These are phyloP conservation scores for Myxozyma sirexii DNA, from an alignment of 805 yeast species.

Conservation along the genomic window DNA sequence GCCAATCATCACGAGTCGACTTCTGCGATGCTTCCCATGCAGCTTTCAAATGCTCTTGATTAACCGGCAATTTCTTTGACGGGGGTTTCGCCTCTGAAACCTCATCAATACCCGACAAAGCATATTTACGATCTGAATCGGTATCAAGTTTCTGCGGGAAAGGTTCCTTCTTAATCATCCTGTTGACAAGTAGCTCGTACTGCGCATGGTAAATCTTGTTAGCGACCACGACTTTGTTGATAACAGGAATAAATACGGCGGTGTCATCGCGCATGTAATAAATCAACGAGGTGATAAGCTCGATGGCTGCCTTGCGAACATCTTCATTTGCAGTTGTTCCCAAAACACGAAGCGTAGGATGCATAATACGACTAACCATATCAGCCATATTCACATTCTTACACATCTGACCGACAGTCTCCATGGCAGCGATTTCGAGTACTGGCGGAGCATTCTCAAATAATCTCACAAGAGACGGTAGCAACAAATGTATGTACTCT, in stretches of 20 bases:
- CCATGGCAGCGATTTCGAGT: constrained; percentile 73
- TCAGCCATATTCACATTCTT: constrained; percentile 73
- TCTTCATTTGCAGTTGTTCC: constrained; percentile 54
- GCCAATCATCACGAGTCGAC: constrained; percentile 94
- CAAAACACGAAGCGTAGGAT: constrained; percentile 76
- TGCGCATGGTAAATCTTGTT: constrained; percentile 68
- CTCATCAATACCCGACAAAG: constrained; percentile 48
- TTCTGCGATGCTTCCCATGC: constrained; percentile 93
- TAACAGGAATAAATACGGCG: constrained; percentile 80
- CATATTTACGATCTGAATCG: constrained; percentile 58
- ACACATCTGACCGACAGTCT: constrained; percentile 79
- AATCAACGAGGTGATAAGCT: constrained; percentile 71
- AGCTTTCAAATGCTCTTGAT: constrained; percentile 63
- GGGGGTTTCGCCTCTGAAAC: constrained; percentile 66
- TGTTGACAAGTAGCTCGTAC: constrained; percentile 79
- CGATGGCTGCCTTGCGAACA: constrained; percentile 65
- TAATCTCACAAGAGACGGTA: constrained; percentile 82
- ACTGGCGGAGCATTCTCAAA: constrained; percentile 62
- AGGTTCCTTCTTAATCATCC: constrained; percentile 80
- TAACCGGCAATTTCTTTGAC: constrained; percentile 72
- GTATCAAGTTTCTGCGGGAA: constrained; percentile 74
- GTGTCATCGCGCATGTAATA: constrained; percentile 83
- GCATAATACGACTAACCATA: constrained; percentile 87
- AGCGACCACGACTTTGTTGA: constrained; percentile 60
- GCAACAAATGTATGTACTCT: constrained; percentile 80